phyloP scores from a whole-genome alignment of 352 stramenopile species.

The Phytopythium vexans region DNA sequence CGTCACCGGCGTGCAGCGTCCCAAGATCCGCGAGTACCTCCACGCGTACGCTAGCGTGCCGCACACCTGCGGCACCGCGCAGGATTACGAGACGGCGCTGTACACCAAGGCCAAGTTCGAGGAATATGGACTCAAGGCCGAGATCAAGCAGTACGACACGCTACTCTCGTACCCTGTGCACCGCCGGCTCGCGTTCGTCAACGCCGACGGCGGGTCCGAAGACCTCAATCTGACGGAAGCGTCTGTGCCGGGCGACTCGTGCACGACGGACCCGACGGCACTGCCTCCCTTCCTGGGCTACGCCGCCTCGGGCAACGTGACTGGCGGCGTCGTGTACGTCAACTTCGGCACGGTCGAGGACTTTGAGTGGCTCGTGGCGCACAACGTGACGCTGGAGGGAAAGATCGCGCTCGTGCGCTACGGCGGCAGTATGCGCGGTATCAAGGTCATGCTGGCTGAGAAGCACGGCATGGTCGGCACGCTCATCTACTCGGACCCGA shows the following conservation, averaged over 20 bases:
- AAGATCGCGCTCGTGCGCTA: constrained; percentile 79
- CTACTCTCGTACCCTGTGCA: constrained; percentile 58
- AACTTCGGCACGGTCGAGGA: constrained; percentile 76
- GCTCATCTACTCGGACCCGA: constrained; percentile 87
- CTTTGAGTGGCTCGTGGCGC: constrained; percentile 58
- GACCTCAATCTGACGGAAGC: constrained; percentile 53
- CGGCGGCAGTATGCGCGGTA: constrained; percentile 46
- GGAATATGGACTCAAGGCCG: constrained; percentile 42
- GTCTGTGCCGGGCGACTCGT: constrained; percentile 48
- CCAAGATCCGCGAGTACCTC: constrained; percentile 21
- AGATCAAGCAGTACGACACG: constrained; percentile 54
- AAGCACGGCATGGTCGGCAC: constrained; percentile 55
- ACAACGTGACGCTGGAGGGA: constrained; percentile 53
- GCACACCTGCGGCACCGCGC: constrained; percentile 26
- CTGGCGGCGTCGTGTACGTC: constrained; percentile 68
- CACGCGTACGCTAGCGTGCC: constrained; percentile 27
- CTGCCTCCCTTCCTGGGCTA: constrained; percentile 79
- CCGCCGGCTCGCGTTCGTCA: constrained; percentile 32
- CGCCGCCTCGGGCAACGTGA: constrained; percentile 59
- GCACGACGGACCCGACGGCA: constrained; percentile 43
- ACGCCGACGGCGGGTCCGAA: constrained; percentile 11
- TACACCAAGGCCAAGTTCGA: constrained; percentile 29
- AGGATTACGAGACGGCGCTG: constrained; percentile 26
- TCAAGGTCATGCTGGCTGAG: constrained; percentile 75
- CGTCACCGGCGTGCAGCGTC: constrained; percentile 14